Evolutionary conservation across 805 yeast genomes (phyloP).

Genomic region (Teunomyces atbi): DNA sequence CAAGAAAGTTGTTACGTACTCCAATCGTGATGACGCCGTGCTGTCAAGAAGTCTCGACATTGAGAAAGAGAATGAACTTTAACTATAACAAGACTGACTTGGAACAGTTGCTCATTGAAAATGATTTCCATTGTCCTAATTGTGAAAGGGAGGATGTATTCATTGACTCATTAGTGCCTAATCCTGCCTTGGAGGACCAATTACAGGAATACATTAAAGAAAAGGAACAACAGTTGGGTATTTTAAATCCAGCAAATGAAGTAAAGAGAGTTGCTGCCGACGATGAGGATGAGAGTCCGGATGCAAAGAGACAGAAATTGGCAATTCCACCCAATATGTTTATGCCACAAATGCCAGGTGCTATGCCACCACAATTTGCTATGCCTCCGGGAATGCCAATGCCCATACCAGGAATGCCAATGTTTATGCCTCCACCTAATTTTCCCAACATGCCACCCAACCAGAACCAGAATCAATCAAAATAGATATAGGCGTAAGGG

Average conservation of each 20-base stretch:
- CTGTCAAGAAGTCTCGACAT: slow-evolving; percentile 55
- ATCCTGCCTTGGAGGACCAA: slow-evolving; percentile 55
- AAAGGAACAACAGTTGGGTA: slow-evolving; percentile 30
- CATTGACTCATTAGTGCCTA: slow-evolving; percentile 67
- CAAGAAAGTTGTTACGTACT: slow-evolving; percentile 55
- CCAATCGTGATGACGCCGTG: slow-evolving; percentile 83
- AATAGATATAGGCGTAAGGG: neutral
- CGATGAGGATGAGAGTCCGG: slow-evolving; percentile 17
- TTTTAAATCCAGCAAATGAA: slow-evolving; percentile 30
- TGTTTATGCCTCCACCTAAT: slow-evolving; percentile 20
- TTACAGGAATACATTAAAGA: slow-evolving; percentile 51
- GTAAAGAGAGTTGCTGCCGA: slow-evolving; percentile 18
- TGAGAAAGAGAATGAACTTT: slow-evolving; percentile 50
- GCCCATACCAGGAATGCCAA: slow-evolving; percentile 18
- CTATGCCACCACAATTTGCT: slow-evolving; percentile 16
- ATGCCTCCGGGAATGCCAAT: slow-evolving; percentile 22
- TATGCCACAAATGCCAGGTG: slow-evolving; percentile 11
- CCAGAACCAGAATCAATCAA: neutral
- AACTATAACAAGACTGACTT: slow-evolving; percentile 37
- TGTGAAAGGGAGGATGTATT: slow-evolving; percentile 74
- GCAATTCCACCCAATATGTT: slow-evolving; percentile 15
- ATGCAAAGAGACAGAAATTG: slow-evolving; percentile 27
- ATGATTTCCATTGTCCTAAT: slow-evolving; percentile 88
- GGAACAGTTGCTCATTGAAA: slow-evolving; percentile 58
- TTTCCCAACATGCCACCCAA: slow-evolving; percentile 2